phyloP scores from a whole-genome alignment of 2,329 filamentous ascomycete species.

The Fusarium temperatum region DNA sequence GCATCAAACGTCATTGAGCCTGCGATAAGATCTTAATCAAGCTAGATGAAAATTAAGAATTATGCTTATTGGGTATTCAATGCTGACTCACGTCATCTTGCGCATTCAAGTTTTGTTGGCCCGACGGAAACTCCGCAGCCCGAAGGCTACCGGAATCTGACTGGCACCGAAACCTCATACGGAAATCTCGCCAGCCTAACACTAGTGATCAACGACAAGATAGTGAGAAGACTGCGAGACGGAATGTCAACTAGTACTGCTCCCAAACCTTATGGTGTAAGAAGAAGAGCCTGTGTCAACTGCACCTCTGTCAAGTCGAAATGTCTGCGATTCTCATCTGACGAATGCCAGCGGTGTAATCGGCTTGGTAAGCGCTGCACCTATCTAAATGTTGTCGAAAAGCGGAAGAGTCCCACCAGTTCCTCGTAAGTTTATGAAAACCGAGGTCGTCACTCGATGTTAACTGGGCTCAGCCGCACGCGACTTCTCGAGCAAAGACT shows the following conservation, averaged over 20 bases:
- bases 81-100: conserved; percentile 6
- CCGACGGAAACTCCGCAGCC: conserved; percentile 13
- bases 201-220: neutral
- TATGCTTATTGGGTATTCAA: neutral
- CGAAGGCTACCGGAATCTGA: neutral
- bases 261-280: neutral
- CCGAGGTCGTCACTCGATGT: too few species aligned
- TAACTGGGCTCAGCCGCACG: neutral
- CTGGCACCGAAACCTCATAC: neutral
- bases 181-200: neutral
- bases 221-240: neutral
- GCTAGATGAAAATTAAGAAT: neutral
- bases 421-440: neutral
- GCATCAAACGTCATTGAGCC: neutral
- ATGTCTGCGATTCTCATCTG: conserved; percentile 18
- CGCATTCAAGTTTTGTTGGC: neutral
- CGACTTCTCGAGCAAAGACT: neutral
- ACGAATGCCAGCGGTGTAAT: conserved; percentile 24
- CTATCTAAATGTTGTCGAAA: conserved; percentile 13
- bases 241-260: neutral
- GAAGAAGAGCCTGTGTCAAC: conserved; percentile 24
- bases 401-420: conserved; percentile 8
- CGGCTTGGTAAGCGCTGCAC: conserved; percentile 15
- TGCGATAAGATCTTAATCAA: neutral
- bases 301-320: conserved; percentile 25